Evolutionary conservation across 1,139 yeast genomes (phyloP).

Genomic region (Kurtzmaniella quercitrusa): DNA sequence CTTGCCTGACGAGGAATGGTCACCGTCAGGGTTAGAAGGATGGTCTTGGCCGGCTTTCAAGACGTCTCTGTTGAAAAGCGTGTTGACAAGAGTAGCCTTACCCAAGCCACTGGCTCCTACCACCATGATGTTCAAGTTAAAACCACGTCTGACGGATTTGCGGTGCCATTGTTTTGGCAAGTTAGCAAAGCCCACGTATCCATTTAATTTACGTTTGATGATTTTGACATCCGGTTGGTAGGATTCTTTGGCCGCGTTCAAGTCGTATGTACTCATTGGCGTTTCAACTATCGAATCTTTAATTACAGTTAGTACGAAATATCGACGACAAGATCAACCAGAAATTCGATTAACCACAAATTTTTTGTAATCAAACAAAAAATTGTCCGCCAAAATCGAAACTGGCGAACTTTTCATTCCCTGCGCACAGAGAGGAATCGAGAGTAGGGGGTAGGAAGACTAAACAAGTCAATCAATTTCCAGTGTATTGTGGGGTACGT

Average conservation of each 20-base stretch:
- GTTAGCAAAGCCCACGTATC: constrained; percentile 96
- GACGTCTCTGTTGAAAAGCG: constrained; percentile 79
- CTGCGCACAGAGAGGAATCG: neutral
- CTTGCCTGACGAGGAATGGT: constrained; percentile 24
- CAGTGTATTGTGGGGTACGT: constrained; percentile 3
- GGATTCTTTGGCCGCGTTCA: constrained; percentile 13
- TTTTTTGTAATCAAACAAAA: neutral
- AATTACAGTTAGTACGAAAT: neutral
- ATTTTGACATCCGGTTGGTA: constrained; percentile 45
- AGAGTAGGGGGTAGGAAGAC: neutral
- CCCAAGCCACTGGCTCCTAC: constrained; percentile 94
- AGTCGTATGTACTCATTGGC: constrained; percentile 4
- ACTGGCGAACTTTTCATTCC: neutral
- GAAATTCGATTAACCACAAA: neutral
- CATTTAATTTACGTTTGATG: constrained; percentile 78
- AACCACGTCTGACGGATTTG: constrained; percentile 91
- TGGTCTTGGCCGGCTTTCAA: constrained; percentile 30
- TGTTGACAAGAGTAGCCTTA: constrained; percentile 86
- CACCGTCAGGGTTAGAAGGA: constrained; percentile 18
- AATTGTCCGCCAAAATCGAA: neutral
- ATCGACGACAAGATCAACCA: neutral
- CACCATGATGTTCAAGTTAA: constrained; percentile 80
- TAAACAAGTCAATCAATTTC: neutral
- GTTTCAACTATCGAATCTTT: constrained; percentile 6
- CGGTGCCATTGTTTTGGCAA: constrained; percentile 99